Base-by-base conservation (phyloP, 768 basidiomycete genomes). In the Stropharia rugosoannulata region DNA sequence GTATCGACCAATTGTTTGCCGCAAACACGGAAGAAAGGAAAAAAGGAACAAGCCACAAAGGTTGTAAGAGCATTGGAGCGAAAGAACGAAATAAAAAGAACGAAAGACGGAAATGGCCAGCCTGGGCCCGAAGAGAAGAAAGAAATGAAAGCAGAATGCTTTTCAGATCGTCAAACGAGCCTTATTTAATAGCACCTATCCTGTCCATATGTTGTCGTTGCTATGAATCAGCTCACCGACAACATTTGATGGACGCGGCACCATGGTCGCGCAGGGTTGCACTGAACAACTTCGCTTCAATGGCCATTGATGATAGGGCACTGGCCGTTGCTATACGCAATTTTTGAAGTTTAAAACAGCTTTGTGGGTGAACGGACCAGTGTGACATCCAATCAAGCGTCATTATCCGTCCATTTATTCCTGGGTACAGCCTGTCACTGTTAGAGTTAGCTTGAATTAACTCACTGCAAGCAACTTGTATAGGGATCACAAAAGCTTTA, bases 1-100 rank as follows among this genome's bases (percentile, higher is more conserved):
- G 74, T 52, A 70, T 67, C 22, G 56, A 70, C 79, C 79, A 80
- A 63, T 80, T 75, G 55, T 78, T 79, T 39, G 66, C 62, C 16
- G 74, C 76, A 22, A 59, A 40, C 12, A 47, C 54, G 4, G 50
- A 37, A 16, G 43, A 19, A 13, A 52, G 8, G 32, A 65, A 55
- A 40, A 61, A 38, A 36, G 66, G 48, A 49, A 54, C 1, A 7
- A 63, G 64, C 25, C 55, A 19, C 4, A 62, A 41, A 37, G 57
- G 39, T 2, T 10, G 32, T 7, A 37, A 52, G 32, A 56, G 41
- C 52, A 59, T 62, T 19, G 39, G 22, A 4, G 4, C 36, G 43
- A 59, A 45, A 25, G 19, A 54, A 49, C 22, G 45, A 55, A 48
- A 5, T 32, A 32, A 47, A 32, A 27, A 44, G 29, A 54, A 51